These are phyloP conservation scores for Cordyceps tenuipes DNA, from an alignment of 2,329 filamentous ascomycete genomes.

Conservation along the genomic window DNA sequence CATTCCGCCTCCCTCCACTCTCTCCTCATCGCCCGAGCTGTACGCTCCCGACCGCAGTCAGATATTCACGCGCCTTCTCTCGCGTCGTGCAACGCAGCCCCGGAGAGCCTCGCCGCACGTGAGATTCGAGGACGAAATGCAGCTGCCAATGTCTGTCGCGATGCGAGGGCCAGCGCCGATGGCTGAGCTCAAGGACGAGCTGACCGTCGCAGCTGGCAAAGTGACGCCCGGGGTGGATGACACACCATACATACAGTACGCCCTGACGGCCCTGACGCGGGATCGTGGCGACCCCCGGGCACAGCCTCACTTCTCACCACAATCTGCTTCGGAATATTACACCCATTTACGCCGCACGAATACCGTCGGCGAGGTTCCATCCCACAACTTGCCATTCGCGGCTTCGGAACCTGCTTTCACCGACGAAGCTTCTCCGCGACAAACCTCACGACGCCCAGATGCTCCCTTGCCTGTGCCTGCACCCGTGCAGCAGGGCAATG, in stretches of 20 bases:
- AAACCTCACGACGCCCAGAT: neutral
- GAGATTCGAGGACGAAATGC: conserved; percentile 32
- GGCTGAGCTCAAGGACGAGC: conserved; percentile 40
- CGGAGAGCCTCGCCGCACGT: conserved; percentile 17
- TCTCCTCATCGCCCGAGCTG: conserved; percentile 1
- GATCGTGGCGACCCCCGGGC: conserved; percentile 54
- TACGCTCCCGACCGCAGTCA: conserved; percentile 9
- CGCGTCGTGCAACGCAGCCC: neutral
- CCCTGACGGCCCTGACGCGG: conserved; percentile 76
- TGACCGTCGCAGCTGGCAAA: conserved; percentile 40
- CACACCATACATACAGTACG: conserved; percentile 80
- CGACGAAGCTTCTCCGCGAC: conserved; percentile 14
- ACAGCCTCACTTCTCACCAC: conserved; percentile 41
- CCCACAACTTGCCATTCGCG: conserved; percentile 16
- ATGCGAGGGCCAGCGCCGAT: conserved; percentile 18
- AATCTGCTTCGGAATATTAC: conserved; percentile 24
- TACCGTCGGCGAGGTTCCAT: neutral
- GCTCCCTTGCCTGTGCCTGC: neutral
- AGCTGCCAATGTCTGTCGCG: conserved; percentile 31
- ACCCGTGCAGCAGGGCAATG: neutral
- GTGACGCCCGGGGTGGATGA: conserved; percentile 75
- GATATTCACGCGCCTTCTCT: conserved; percentile 10
- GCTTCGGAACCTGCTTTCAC: conserved; percentile 21
- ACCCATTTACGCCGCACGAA: conserved; percentile 1
- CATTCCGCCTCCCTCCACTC: conserved; percentile 16